These are phyloP conservation scores for Combretum micranthum DNA, from an alignment of 345 rosid species.

Conservation along the genomic window DNA sequence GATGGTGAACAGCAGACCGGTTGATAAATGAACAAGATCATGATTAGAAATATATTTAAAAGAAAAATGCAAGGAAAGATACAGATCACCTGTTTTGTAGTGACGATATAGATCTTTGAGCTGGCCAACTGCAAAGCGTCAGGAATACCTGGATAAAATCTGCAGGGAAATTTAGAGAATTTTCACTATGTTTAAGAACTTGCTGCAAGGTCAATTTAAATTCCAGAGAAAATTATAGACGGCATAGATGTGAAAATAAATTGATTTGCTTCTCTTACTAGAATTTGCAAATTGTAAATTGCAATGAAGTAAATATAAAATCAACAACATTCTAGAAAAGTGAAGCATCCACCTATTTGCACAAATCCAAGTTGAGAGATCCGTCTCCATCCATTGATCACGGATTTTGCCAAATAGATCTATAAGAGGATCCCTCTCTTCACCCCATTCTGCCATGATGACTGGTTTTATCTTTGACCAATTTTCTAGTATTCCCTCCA, in stretches of 20 bases:
- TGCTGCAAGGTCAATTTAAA: background rate
- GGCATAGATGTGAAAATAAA: too few species aligned
- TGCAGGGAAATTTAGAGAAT: conserved; percentile 23
- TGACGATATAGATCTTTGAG: conserved; percentile 70
- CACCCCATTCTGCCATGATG: conserved; percentile 78
- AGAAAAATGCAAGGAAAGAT: conserved; percentile 1
- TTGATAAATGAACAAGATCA: background rate
- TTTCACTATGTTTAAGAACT: background rate
- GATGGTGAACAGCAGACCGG: background rate
- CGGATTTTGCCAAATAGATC: conserved; percentile 82
- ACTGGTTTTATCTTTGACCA: conserved; percentile 78
- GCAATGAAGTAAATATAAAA: too few species aligned
- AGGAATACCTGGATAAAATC: conserved; percentile 86
- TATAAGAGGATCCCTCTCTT: conserved; percentile 53
- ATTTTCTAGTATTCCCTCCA: conserved; percentile 59
- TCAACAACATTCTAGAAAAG: background rate
- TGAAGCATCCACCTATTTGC: conserved; percentile 67
- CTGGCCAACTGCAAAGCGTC: conserved; percentile 82
- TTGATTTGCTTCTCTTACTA: too few species aligned
- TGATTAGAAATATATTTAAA: too few species aligned
- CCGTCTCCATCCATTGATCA: conserved; percentile 83
- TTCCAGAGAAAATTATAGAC: background rate
- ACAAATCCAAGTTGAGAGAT: conserved; percentile 75
- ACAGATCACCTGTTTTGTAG: conserved; percentile 68
- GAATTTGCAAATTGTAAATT: too few species aligned